Percentiles rank a stretch among this genome's conserved stretches.
Evolutionary conservation across 129 eudicot species (phyloP).

Genomic region (Escallonia herrerae): DNA sequence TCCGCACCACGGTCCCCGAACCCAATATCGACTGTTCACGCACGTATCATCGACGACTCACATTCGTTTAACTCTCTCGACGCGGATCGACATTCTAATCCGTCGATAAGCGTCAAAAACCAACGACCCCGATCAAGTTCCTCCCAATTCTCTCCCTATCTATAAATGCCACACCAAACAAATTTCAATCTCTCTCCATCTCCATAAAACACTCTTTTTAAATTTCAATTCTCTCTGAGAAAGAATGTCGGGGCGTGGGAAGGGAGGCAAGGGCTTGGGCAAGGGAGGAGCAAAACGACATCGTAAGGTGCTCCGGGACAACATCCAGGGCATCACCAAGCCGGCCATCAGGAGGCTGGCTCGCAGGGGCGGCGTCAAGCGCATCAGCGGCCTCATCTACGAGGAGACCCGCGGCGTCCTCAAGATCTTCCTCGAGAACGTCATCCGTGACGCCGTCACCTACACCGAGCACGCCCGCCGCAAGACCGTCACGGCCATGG

Average conservation of each 20-base stretch:
- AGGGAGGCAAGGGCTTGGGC: constrained; percentile 21
- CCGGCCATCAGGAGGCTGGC: constrained; percentile 18
- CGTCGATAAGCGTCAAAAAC: not conserved
- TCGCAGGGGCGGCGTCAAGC: constrained; percentile 15
- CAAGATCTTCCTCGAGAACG: constrained; percentile 16
- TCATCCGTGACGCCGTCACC: constrained; percentile 16
- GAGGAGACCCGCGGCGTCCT: constrained; percentile 17
- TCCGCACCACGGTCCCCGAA: not conserved
- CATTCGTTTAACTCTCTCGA: not conserved
- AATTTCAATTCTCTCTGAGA: not conserved
- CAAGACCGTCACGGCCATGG: constrained; percentile 20
- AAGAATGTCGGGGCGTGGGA: constrained; percentile 15
- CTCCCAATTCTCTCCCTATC: not conserved
- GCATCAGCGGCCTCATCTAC: constrained; percentile 10
- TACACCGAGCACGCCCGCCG: constrained; percentile 19
- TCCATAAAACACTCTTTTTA: not conserved
- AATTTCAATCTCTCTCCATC: not conserved
- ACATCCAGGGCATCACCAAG: constrained; percentile 21
- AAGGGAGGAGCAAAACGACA: constrained; percentile 20
- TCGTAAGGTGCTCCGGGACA: constrained; percentile 10
- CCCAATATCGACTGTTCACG: not conserved
- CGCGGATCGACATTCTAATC: not conserved
- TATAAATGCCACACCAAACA: not conserved
- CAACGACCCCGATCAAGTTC: not conserved
- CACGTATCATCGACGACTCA: not conserved